Percentiles rank a stretch among this genome's conserved stretches.
Evolutionary conservation across 495 filamentous ascomycete species (phyloP).

Genomic region (Collariella sp.): DNA sequence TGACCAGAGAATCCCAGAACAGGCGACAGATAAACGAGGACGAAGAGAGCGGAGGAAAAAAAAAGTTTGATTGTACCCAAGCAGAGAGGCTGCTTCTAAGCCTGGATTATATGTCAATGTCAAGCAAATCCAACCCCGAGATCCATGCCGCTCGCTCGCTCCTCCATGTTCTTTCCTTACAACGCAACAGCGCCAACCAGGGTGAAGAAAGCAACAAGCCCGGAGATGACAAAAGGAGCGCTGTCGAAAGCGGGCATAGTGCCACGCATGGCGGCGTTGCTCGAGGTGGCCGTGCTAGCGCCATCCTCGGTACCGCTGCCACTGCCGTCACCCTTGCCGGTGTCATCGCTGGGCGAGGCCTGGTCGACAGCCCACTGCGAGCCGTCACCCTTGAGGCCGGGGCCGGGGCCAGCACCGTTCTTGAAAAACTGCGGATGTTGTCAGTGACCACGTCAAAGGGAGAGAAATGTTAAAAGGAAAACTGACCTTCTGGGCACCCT

Average conservation of each 20-base stretch:
- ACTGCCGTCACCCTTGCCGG: conserved; percentile 43
- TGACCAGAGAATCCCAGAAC: too few relatives aligned
- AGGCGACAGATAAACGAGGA: too few relatives aligned
- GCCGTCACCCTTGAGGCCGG: conserved; percentile 63
- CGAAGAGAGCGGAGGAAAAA: too few relatives aligned
- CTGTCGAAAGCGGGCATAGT: conserved; percentile 41
- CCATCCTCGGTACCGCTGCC: conserved; percentile 52
- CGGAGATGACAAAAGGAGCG: conserved; percentile 46
- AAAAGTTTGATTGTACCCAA: too few relatives aligned
- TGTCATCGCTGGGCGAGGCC: conserved; percentile 31
- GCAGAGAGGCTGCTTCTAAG: too few relatives aligned
- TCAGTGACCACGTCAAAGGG: too few relatives aligned
- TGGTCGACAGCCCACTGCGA: conserved; percentile 55
- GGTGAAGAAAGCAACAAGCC: conserved; percentile 50
- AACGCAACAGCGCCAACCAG: conserved; percentile 59
- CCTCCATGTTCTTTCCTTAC: conserved; percentile 25
- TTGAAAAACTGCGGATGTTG: conserved; percentile 50
- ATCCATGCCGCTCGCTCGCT: too few relatives aligned
- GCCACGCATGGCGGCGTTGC: conserved; percentile 31
- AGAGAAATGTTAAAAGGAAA: background rate
- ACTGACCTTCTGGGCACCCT: conserved; percentile 43
- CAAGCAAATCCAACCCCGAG: too few relatives aligned
- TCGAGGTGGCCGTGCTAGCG: conserved; percentile 26
- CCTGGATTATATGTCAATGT: too few relatives aligned
- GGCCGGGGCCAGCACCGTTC: conserved; percentile 63